Evolutionary conservation across 2,329 filamentous ascomycete genomes (phyloP), one percentile per base, ranked within the genome.

Genomic region (Penicillium sp.): DNA sequence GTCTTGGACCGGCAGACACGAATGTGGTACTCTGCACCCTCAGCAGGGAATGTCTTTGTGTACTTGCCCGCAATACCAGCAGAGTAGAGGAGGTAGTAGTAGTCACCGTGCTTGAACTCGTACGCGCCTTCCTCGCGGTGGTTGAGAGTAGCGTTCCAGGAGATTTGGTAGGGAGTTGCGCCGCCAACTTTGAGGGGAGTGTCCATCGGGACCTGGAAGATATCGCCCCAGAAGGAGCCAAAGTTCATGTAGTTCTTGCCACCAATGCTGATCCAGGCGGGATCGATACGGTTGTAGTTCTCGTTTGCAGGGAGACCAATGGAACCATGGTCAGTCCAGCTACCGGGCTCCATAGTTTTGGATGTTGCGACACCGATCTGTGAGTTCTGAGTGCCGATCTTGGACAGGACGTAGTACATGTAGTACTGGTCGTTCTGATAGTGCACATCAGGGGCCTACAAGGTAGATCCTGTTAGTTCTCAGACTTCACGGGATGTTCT

Each of bases 201-300:
- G 16, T 58, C 57, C 59, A 88, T 77, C 40, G 74, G 65, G 2
- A 84, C 81, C 66, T 84, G 82, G 75, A 82, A 87, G 54, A 89
- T 78, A 64, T 85, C 81, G 10, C 75, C 70, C 86, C 86, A 90
- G 79, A 88, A 90, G n/a, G 83, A 86, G 46, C 87, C 87, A 57
- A 88, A 90, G 57, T 78, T 83, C 60, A 86, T 71, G 55, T 79
- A 77, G 60, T 79, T 78, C 10, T 60, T 65, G 39, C 59, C 65
- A 50, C 70, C 72, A 12, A 73, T 75, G 29, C 71, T 64, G 58
- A 84, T 69, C 37, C 85, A 72, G 61, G 82, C 82, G 10, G 78
- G 72, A 64, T 86, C 88, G 63, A 90, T 86, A 49, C 81, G 79
- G 62, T 86, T 86, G 72, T 83, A 86, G 10, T 67, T 47, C 64